A percentile compares a stretch with the other conserved stretches of the same genome.
phyloP scores from a whole-genome alignment of 768 basidiomycete species.

The Lanmaoa pseudosensibilis region DNA sequence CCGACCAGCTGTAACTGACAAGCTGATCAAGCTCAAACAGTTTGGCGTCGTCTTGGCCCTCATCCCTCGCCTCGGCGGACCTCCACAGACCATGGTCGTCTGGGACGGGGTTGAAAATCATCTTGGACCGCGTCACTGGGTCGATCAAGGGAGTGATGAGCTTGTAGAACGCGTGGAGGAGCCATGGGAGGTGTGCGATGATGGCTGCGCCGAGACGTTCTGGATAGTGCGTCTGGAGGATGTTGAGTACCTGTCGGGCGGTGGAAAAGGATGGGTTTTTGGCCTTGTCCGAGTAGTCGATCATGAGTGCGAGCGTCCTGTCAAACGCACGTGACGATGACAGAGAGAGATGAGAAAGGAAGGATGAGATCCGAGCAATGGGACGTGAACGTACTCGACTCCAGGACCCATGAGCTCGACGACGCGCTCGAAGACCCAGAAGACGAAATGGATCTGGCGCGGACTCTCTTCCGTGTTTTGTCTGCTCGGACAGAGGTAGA shows the following conservation, averaged over 20 bases:
- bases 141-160: slow-evolving; percentile 81
- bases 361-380: rapidly evolving
- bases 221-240: slow-evolving; percentile 82
- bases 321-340: not conserved
- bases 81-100: slow-evolving; percentile 30
- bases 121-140: slow-evolving; percentile 72
- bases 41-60: slow-evolving; percentile 15
- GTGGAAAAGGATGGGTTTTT: slow-evolving; percentile 51
- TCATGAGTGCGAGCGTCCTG: slow-evolving; percentile 69
- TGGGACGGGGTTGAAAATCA: slow-evolving; percentile 66
- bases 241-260: slow-evolving; percentile 48
- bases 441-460: slow-evolving; percentile 68
- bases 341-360: not conserved
- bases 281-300: slow-evolving; percentile 73
- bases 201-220: slow-evolving; percentile 78
- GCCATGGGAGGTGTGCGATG: slow-evolving; percentile 79
- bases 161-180: slow-evolving; percentile 73
- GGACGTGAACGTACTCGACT: slow-evolving; percentile 59
- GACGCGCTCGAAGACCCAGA: slow-evolving; percentile 77
- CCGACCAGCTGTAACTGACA: slow-evolving; percentile 70
- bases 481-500: slow-evolving; percentile 66
- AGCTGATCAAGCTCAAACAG: slow-evolving; percentile 71
- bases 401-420: slow-evolving; percentile 79
- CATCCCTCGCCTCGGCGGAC: slow-evolving; percentile 22
- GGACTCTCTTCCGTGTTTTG: slow-evolving; percentile 76